Base-by-base conservation (phyloP, 148 eudicot species). In the Amaranthus palmeri region DNA sequence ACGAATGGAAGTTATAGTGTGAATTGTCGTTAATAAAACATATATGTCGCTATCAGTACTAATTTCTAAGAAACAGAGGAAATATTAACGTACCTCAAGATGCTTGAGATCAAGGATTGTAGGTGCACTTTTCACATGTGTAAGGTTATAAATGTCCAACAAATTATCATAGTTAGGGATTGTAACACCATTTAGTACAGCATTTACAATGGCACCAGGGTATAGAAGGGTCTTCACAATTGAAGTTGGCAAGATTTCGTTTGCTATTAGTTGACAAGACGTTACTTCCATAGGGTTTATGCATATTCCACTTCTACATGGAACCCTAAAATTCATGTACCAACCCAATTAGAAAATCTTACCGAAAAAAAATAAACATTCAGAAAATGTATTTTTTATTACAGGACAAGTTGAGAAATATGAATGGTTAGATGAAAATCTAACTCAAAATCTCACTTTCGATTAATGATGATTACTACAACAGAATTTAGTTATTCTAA, bases 221-320 rank as follows among this genome's bases (percentile, higher is more conserved):
- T 85, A 87, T 3, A 89, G 75, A 45, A 87, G 80, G 56, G 72
- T 67, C 71, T 85, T 77, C 55, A 83, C 83, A 10, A 79, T 67
- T 13, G 59, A 50, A 50, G 54, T 54, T 10, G 95, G 95, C 72
- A 87, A 49, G 45, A 84, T 62, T 81, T 83, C 81, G 68, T 71
- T 79, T 55, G 79, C 85, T 25, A 85, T 65, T 55, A 87, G 60
- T 58, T 83, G 90, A 58, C 85, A 79, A 4, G 79, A 81, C 60
- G 87, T 77, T 46, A 89, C 74, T 43, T 87, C 80, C 42, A 87
- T 18, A 3, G 95, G 95, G 4, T 79, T 83, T 65, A 50, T 82
- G 67, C 95, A 89, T 45, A 67, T 78, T 69, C 89, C 91, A 40
- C 78, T 77, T 72, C 88, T 72, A 80, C 95, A 87, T 48, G 84